Conservation (phyloP, 768 basidiomycete genomes). For the Boletus huronensis region DNA sequence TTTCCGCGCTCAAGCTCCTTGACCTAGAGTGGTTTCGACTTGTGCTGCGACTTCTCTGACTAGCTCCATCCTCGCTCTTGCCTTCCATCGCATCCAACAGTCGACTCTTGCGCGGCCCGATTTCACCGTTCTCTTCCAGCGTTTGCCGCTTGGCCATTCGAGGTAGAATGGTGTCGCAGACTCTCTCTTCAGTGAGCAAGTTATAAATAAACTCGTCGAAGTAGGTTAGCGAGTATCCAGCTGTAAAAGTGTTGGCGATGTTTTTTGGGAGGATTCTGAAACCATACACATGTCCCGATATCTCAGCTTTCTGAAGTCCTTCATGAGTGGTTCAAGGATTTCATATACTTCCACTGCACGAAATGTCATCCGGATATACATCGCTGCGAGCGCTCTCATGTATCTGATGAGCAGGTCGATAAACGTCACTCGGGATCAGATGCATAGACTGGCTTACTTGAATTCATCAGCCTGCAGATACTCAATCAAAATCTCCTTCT, state of each 20-base stretch:
- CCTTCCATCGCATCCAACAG: slow-evolving; percentile 88
- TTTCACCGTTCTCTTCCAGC: slow-evolving; percentile 88
- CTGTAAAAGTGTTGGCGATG: slow-evolving; percentile 39
- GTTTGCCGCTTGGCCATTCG: slow-evolving; percentile 81
- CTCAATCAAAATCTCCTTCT: slow-evolving; percentile 95
- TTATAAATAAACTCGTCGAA: slow-evolving; percentile 92
- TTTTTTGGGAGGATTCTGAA: background rate
- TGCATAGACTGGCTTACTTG: slow-evolving; percentile 61
- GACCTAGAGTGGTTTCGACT: slow-evolving; percentile 25
- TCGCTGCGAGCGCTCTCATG: slow-evolving; percentile 84
- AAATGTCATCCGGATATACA: slow-evolving; percentile 97
- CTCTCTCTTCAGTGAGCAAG: slow-evolving; percentile 83
- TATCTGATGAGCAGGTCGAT: slow-evolving; percentile 53
- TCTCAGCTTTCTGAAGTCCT: slow-evolving; percentile 90
- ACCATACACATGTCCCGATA: slow-evolving; percentile 71
- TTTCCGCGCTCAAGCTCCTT: slow-evolving; percentile 23
- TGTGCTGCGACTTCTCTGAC: slow-evolving; percentile 39
- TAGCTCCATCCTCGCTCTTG: slow-evolving; percentile 49
- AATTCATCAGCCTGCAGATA: slow-evolving; percentile 97
- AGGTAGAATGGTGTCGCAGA: slow-evolving; percentile 95
- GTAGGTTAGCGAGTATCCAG: slow-evolving; percentile 78
- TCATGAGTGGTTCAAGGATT: slow-evolving; percentile 87
- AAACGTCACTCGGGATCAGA: background rate
- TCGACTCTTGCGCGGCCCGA: slow-evolving; percentile 80
- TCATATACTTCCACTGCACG: slow-evolving; percentile 88